phyloP scores from a whole-genome alignment of 2,329 filamentous ascomycete species.

The Claviceps sp. region DNA sequence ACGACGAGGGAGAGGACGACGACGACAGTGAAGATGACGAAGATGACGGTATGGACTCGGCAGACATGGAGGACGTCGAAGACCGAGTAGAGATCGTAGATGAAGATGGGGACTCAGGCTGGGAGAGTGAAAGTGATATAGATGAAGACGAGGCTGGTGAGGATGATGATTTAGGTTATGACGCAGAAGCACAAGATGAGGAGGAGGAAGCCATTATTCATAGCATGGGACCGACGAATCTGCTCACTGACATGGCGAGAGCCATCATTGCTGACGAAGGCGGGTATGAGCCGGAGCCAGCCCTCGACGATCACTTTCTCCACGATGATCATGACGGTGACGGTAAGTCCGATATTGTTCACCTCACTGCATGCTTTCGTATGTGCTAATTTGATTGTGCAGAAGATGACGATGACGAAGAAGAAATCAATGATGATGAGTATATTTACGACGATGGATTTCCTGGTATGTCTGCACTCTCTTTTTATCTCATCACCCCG shows the following conservation, averaged over 20 bases:
- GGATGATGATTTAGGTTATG: conserved; percentile 40
- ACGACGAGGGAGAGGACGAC: conserved; percentile 40
- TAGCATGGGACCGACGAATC: conserved; percentile 28
- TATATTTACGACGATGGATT: conserved; percentile 48
- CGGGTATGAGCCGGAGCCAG: conserved; percentile 37
- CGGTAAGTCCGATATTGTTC: conserved; percentile 21
- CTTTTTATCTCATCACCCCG: not conserved
- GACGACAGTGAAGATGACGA: conserved; percentile 46
- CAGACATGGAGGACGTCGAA: conserved; percentile 38
- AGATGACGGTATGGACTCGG: conserved; percentile 30
- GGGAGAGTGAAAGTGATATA: conserved; percentile 48
- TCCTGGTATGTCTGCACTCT: conserved; percentile 31
- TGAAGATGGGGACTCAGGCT: conserved; percentile 46
- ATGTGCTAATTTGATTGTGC: not conserved
- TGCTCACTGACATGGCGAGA: conserved; percentile 41
- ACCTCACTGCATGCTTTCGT: not conserved
- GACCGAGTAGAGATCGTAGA: conserved; percentile 46
- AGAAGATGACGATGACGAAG: conserved; percentile 50
- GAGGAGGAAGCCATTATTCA: conserved; percentile 37
- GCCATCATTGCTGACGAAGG: conserved; percentile 40
- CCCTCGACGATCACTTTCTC: conserved; percentile 38
- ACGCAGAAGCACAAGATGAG: conserved; percentile 41
- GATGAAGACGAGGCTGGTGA: conserved; percentile 41
- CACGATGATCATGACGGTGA: conserved; percentile 48
- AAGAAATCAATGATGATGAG: conserved; percentile 56